Percentiles rank a stretch among this genome's conserved stretches.
Evolutionary conservation across 2,329 filamentous ascomycete species (phyloP).

Genomic region (Pseudofabraea citricarpa): DNA sequence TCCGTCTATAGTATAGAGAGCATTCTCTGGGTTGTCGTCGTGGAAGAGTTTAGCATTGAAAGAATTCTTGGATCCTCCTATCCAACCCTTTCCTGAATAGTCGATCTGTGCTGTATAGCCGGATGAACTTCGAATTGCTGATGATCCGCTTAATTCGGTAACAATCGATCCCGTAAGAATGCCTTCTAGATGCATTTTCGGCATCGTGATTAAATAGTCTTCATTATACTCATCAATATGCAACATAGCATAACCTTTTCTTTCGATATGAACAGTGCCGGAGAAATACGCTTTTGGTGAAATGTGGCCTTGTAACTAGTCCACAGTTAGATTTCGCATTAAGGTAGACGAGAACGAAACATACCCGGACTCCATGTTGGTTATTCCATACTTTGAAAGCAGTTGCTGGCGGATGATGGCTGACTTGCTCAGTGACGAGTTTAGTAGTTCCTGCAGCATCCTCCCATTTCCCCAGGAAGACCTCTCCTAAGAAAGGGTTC

Average conservation of each 20-base stretch:
- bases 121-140: conserved; percentile 78
- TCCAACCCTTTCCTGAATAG: conserved; percentile 88
- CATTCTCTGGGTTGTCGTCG: conserved; percentile 63
- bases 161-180: conserved; percentile 81
- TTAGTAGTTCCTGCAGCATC: conserved; percentile 76
- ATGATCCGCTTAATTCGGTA: conserved; percentile 80
- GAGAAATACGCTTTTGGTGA: conserved; percentile 93
- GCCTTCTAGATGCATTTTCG: conserved; percentile 86
- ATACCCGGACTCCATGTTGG: conserved; percentile 62
- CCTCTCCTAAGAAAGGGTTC: conserved; percentile 91
- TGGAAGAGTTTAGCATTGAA: conserved; percentile 73
- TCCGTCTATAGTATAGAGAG: conserved; percentile 75
- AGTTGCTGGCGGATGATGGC: conserved; percentile 89
- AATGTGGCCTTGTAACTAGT: conserved; percentile 79
- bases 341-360: not conserved
- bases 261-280: conserved; percentile 89
- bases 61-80: conserved; percentile 90
- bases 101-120: conserved; percentile 87
- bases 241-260: conserved; percentile 83
- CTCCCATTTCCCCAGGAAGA: conserved; percentile 88
- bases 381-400: conserved; percentile 89
- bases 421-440: conserved; percentile 90
- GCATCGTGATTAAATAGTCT: conserved; percentile 85
- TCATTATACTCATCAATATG: conserved; percentile 56
- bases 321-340: too few species aligned